Base-by-base conservation (phyloP, 495 filamentous ascomycete species). In the Neurospora terricola region DNA sequence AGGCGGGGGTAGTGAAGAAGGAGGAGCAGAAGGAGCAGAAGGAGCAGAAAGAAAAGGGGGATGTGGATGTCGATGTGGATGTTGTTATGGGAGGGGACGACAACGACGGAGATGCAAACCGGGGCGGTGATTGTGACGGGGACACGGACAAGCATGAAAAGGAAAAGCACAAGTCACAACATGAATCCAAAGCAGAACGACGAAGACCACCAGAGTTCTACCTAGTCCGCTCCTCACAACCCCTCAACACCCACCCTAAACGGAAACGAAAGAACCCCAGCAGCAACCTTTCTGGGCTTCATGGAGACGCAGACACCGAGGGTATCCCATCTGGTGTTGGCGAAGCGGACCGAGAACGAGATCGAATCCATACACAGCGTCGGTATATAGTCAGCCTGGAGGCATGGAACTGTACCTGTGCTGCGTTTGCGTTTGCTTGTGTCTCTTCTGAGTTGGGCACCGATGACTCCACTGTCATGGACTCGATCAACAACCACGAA, bases 331-430 rank as follows among this genome's bases (percentile, higher is more conserved):
- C 27, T 9, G 71, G 16, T 18, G 69, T 38, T 4, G 43, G 62
- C 7, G 43, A 69, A 30, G 16, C 12, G 0, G 71, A 70, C 36
- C 54, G 16, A n/a, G 73, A 45, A 23, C 21, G 71, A 5, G 5
- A 10, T 9, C 34, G 30, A 40, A 40, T 69, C 2, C 76, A 78
- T 40, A 39, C 66, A 3, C 76, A 78, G 42, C 77, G n/a, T n/a
- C n/a, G 76, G 75, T 96, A 97, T 81, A 86, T 91, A 76, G 92
- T 97, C 34, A 87, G 89, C 9, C 83, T 92, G 8, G 72, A 77
- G 3, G 90, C 92, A n/a, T 98, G 94, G 94, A 93, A 92, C 78
- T 98, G 94, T 79, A 91, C 88, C 11, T 98, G 94, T 84, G 90
- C 93, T 2, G 90, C 89, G 4, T 98, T 97, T 78, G 86, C 91